Evolutionary conservation across 495 filamentous ascomycete species (phyloP).

Genomic region (Aspergillus olivimuriae): DNA sequence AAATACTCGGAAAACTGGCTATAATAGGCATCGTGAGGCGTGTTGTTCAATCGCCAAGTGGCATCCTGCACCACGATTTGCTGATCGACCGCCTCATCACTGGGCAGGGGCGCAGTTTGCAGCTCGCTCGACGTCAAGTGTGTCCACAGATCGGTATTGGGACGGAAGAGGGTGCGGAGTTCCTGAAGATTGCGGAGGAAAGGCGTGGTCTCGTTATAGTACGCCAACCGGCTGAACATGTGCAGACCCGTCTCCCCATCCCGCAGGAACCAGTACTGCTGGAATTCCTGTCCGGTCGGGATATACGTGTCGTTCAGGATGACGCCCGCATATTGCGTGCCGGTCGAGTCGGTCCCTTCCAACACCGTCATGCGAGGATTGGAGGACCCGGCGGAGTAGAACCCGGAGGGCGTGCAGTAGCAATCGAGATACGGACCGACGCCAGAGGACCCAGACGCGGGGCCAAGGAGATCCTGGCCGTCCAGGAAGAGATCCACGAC

Average conservation of each 20-base stretch:
- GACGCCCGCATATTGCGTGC: conserved; percentile 43
- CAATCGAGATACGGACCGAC: conserved; percentile 52
- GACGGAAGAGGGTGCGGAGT: conserved; percentile 48
- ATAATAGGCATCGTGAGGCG: conserved; percentile 43
- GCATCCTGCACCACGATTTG: conserved; percentile 50
- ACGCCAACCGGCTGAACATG: conserved; percentile 47
- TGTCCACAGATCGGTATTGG: conserved; percentile 49
- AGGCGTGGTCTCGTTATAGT: conserved; percentile 46
- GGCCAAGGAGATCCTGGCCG: conserved; percentile 44
- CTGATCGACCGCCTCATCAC: conserved; percentile 31
- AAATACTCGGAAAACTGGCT: conserved; percentile 49
- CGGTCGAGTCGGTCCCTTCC: conserved; percentile 41
- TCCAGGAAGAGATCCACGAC: conserved; percentile 40
- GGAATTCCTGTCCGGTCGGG: conserved; percentile 43
- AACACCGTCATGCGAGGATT: conserved; percentile 38
- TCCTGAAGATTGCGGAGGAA: conserved; percentile 50
- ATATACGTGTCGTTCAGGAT: conserved; percentile 46
- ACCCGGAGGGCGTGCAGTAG: conserved; percentile 49
- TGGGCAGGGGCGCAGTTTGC: conserved; percentile 47
- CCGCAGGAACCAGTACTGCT: conserved; percentile 53
- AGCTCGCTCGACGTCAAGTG: conserved; percentile 45
- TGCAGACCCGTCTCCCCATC: conserved; percentile 51
- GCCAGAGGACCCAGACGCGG: conserved; percentile 36
- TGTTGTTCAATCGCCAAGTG: conserved; percentile 48
- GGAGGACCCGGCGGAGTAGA: conserved; percentile 46